These are phyloP conservation scores for Calocera cornea DNA, from an alignment of 768 basidiomycete species.

Conservation along the genomic window DNA sequence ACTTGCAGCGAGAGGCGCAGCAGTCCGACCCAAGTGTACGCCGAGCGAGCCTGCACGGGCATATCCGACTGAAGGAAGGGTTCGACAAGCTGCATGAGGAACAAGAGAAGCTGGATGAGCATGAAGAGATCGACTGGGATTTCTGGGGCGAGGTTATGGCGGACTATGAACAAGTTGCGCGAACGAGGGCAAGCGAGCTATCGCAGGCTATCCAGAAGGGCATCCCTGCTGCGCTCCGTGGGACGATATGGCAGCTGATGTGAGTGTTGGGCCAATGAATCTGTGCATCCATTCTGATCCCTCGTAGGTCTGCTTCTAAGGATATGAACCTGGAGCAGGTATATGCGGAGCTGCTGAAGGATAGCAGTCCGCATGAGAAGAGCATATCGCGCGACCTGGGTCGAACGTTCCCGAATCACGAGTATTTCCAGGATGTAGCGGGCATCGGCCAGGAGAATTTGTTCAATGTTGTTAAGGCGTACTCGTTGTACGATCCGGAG, in stretches of 20 bases:
- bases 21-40: constrained; percentile 27
- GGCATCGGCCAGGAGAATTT: constrained; percentile 95
- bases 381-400: constrained; percentile 86
- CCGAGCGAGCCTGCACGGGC: constrained; percentile 46
- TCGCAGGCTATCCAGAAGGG: constrained; percentile 85
- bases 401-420: constrained; percentile 94
- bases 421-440: constrained; percentile 86
- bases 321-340: constrained; percentile 69
- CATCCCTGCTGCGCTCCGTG: constrained; percentile 73
- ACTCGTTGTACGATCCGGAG: constrained; percentile 85
- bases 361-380: constrained; percentile 80
- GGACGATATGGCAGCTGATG: constrained; percentile 98
- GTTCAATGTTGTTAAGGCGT: constrained; percentile 96
- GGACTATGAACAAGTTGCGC: constrained; percentile 85
- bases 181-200: constrained; percentile 60
- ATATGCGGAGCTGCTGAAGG: constrained; percentile 72
- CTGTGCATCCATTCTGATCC: neutral
- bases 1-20: constrained; percentile 34
- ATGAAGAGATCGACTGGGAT: constrained; percentile 59
- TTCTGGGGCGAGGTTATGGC: constrained; percentile 95
- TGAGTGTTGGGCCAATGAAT: constrained; percentile 23
- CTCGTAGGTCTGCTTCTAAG: constrained; percentile 78
- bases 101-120: constrained; percentile 22
- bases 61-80: constrained; percentile 61
- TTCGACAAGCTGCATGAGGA: constrained; percentile 54